Percentiles rank a stretch among this genome's conserved stretches.
Evolutionary conservation across 192 early-diverging fungal genomes (phyloP).

Genomic region (Coemansia asiatica): DNA sequence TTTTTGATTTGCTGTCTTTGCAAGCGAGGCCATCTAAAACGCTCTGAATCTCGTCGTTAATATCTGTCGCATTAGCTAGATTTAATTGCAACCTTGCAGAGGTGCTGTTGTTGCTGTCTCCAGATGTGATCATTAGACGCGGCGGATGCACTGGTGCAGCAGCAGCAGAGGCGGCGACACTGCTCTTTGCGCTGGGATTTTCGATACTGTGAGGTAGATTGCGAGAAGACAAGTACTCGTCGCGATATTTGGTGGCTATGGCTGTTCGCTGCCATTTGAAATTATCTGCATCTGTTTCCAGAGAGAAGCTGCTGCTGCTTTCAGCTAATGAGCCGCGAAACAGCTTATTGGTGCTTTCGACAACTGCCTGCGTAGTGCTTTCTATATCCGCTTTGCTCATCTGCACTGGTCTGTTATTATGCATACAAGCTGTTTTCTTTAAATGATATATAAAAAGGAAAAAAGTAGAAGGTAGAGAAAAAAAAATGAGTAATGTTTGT

Average conservation of each 20-base stretch:
- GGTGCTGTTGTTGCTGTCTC: background rate
- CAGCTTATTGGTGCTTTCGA: slow-evolving; percentile 23
- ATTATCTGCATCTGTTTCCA: background rate
- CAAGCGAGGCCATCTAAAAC: slow-evolving; percentile 40
- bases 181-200: background rate
- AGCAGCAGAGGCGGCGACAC: background rate
- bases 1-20: slow-evolving; percentile 20
- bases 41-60: slow-evolving; percentile 40
- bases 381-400: background rate
- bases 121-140: slow-evolving; percentile 13
- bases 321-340: slow-evolving; percentile 24
- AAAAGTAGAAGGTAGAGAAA: background rate
- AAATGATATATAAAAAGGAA: background rate
- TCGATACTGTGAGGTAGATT: slow-evolving; percentile 25
- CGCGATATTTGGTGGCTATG: slow-evolving; percentile 36
- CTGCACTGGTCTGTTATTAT: background rate
- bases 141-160: background rate
- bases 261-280: slow-evolving; percentile 5
- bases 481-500: background rate
- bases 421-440: background rate
- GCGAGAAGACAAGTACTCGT: slow-evolving; percentile 45
- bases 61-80: slow-evolving; percentile 6
- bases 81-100: background rate
- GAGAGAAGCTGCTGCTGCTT: background rate
- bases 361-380: background rate